Evolutionary conservation across 1,284 basidiomycete genomes (phyloP).

Genomic region (Inonotus hispidus): DNA sequence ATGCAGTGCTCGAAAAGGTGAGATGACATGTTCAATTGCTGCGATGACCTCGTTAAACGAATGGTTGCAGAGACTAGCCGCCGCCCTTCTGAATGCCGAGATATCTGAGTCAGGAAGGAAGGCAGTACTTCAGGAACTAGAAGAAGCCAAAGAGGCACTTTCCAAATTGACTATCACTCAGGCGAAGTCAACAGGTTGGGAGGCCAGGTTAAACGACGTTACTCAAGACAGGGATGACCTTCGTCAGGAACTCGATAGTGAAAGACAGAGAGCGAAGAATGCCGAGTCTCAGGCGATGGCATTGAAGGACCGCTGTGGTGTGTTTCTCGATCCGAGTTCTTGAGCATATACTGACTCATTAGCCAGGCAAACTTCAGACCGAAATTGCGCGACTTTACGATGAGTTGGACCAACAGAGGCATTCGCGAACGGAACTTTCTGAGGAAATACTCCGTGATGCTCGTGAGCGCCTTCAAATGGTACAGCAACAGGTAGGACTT

Average conservation of each 20-base stretch:
- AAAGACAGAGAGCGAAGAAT: slow-evolving; percentile 61
- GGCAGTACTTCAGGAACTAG: slow-evolving; percentile 67
- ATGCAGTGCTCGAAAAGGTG: slow-evolving; percentile 64
- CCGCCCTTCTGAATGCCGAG: slow-evolving; percentile 79
- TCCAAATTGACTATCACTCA: slow-evolving; percentile 65
- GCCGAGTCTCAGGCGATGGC: slow-evolving; percentile 64
- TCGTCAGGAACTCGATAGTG: slow-evolving; percentile 75
- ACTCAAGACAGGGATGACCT: slow-evolving; percentile 80
- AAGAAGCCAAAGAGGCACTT: slow-evolving; percentile 67
- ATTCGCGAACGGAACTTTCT: slow-evolving; percentile 66
- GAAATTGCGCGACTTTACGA: slow-evolving; percentile 63
- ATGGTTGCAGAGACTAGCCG: slow-evolving; percentile 60
- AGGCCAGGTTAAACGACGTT: slow-evolving; percentile 54
- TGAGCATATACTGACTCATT: not conserved
- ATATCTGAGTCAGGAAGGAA: slow-evolving; percentile 78
- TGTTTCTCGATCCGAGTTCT: slow-evolving; percentile 24
- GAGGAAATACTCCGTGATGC: slow-evolving; percentile 71
- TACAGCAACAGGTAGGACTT: slow-evolving; percentile 52
- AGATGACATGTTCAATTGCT: slow-evolving; percentile 15
- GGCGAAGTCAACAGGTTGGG: slow-evolving; percentile 65
- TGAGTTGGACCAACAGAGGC: slow-evolving; percentile 58
- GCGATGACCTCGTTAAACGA: not conserved
- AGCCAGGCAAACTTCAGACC: slow-evolving; percentile 63
- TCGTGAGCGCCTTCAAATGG: slow-evolving; percentile 54
- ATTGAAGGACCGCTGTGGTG: slow-evolving; percentile 59